These are phyloP conservation scores for Trichaptum fuscoviolaceum DNA, from an alignment of 768 basidiomycete genomes.

Conservation along the genomic window DNA sequence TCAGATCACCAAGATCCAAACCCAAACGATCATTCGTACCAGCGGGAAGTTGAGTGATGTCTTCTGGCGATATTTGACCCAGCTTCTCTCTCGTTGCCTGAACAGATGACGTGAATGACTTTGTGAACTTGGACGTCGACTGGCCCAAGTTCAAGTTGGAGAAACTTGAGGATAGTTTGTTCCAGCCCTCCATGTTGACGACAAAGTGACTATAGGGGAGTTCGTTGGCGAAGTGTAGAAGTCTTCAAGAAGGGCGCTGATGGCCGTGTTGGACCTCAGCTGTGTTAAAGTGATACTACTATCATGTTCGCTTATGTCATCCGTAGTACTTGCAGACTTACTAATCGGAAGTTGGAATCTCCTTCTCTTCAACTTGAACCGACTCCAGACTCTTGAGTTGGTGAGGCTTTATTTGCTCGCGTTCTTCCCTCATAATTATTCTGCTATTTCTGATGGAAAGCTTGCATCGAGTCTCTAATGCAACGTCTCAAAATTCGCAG, in stretches of 20 bases:
- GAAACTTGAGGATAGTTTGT: slow-evolving; percentile 58
- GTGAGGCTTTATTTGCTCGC: no score
- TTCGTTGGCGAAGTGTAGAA: neutral
- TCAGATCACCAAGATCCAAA: neutral
- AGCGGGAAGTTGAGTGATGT: slow-evolving; percentile 91
- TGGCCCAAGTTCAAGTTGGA: slow-evolving; percentile 65
- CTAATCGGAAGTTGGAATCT: no score
- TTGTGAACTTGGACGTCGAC: slow-evolving; percentile 69
- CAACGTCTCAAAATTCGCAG: no score
- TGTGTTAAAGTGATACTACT: neutral
- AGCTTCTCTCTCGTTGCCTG: slow-evolving; percentile 86
- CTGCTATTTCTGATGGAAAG: no score
- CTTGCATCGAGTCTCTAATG: no score
- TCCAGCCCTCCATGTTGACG: slow-evolving; percentile 50
- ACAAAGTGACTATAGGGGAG: slow-evolving; percentile 1
- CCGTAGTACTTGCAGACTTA: neutral
- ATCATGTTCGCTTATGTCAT: neutral
- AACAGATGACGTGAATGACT: slow-evolving; percentile 75
- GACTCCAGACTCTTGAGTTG: no score
- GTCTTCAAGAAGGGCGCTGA: neutral
- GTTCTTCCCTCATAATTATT: no score
- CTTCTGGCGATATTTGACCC: slow-evolving; percentile 84
- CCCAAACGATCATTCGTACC: slow-evolving; percentile 35
- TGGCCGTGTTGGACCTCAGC: neutral
- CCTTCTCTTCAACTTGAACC: no score